Base-by-base conservation (phyloP, 2,329 filamentous ascomycete species). In the Alternaria solani region DNA sequence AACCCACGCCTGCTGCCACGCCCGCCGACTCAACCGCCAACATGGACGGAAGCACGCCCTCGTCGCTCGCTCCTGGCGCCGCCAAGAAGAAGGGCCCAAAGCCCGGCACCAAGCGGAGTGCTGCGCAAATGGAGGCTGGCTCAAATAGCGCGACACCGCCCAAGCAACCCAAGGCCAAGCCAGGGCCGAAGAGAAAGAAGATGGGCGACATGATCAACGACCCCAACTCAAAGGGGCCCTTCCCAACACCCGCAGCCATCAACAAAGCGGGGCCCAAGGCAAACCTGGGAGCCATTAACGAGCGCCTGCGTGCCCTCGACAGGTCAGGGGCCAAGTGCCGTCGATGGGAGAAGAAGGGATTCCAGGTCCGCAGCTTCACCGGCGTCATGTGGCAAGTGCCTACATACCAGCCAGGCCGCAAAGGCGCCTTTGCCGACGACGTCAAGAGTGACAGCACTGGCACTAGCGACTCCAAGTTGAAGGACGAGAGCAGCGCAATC, bases 241-340 rank as follows among this genome's bases (percentile, higher is more conserved):
- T 83, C 48, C 70, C 75, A 60, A 74, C 77, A 62, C 70, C 74
- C n/a, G 75, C 78, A 23, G 80, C 83, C 44, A 83, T 85, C 51
- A 92, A 94, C 80, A 96, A 96, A 79, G 89, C 98, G 26, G 94
- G 94, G 4, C 95, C 95, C 68, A 98, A 97, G 80, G 94, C 94
- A 52, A 98, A 97, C 78, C 92, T 94, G 73, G 95, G 95, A 65
- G 94, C 94, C 61, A 99, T 99, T 85, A 99, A 99, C 76, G 95
- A 95, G 55, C 92, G 93, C 53, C 89, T 99, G 51, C 92, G 95
- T 56, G 94, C 95, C 12, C 91, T 99, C 66, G 95, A 99, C 79
- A 90, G 94, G 62, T 91, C 91, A 7, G 94, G 94, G 68, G 91
- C 94, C 74, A 94, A 95, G 9, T 97, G 94, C 79, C 91, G 94